A percentile compares a stretch with the other conserved stretches of the same genome.
Evolutionary conservation across 192 early-diverging fungal genomes (phyloP).

Genomic region (Gamsiella multidivaricata): DNA sequence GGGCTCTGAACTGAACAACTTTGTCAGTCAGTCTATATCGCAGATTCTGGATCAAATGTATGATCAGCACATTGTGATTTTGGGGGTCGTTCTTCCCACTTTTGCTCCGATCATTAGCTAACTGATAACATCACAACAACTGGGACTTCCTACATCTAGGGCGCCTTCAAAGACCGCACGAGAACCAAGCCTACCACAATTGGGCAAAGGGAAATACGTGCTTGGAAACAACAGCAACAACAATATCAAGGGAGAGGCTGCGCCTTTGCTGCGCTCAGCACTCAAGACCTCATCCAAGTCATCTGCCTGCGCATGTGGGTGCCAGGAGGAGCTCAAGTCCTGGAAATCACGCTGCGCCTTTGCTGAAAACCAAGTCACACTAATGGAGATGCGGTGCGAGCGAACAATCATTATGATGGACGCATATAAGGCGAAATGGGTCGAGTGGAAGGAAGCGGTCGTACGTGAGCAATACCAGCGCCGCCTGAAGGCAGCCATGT

Average conservation of each 20-base stretch:
- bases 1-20: neutral
- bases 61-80: too few species aligned
- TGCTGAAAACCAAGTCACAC: slow-evolving; percentile 20
- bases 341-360: slow-evolving; percentile 24
- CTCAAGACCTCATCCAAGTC: slow-evolving; percentile 11
- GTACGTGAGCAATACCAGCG: slow-evolving; percentile 23
- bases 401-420: neutral
- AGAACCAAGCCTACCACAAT: slow-evolving; percentile 19
- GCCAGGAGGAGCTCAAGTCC: slow-evolving; percentile 25
- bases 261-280: slow-evolving; percentile 6
- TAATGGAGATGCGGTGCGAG: slow-evolving; percentile 26
- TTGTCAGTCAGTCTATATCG: slow-evolving; percentile 34
- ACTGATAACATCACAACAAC: neutral
- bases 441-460: slow-evolving; percentile 25
- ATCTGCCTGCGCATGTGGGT: slow-evolving; percentile 18
- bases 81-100: neutral
- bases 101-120: neutral
- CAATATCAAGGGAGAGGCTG: neutral
- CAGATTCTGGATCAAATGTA: slow-evolving; percentile 35
- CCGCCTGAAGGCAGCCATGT: slow-evolving; percentile 23
- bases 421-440: slow-evolving; percentile 21
- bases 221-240: neutral
- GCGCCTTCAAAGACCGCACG: neutral
- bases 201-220: slow-evolving; percentile 20
- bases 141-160: neutral